A percentile compares a stretch with the other conserved stretches of the same genome.
Evolutionary conservation across 1,139 yeast genomes (phyloP).

Genomic region (Yamadazyma blattariae): DNA sequence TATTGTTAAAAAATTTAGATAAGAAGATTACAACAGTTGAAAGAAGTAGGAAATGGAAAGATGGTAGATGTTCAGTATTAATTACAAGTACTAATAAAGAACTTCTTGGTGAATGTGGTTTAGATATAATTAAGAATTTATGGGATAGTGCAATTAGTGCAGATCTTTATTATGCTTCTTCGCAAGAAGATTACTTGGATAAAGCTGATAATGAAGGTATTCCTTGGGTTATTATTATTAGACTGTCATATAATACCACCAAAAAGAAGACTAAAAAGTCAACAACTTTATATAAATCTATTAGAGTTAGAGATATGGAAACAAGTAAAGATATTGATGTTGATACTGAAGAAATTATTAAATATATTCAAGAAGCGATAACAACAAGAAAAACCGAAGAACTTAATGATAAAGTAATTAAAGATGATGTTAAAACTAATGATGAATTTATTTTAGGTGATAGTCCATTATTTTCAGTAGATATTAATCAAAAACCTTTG

Average conservation of each 20-base stretch:
- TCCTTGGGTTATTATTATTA: slow-evolving; percentile 70
- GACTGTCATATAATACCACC: slow-evolving; percentile 49
- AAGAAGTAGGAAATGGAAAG: slow-evolving; percentile 25
- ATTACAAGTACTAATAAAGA: slow-evolving; percentile 64
- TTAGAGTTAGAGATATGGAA: slow-evolving; percentile 63
- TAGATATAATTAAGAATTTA: slow-evolving; percentile 55
- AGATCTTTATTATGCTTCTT: slow-evolving; percentile 51
- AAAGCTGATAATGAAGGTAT: slow-evolving; percentile 69
- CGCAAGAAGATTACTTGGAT: slow-evolving; percentile 64
- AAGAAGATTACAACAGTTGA: slow-evolving; percentile 19
- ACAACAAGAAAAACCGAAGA: slow-evolving; percentile 18
- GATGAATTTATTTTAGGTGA: slow-evolving; percentile 17
- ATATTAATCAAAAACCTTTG: slow-evolving; percentile 56
- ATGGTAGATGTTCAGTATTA: slow-evolving; percentile 71
- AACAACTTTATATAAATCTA: slow-evolving; percentile 55
- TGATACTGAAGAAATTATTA: slow-evolving; percentile 61
- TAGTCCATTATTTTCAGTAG: slow-evolving; percentile 33
- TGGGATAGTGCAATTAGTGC: slow-evolving; percentile 76
- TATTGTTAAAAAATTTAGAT: slow-evolving; percentile 37
- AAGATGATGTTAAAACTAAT: slow-evolving; percentile 3
- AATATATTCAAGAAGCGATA: slow-evolving; percentile 47
- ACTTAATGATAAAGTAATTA: slow-evolving; percentile 3
- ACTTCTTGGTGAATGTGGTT: slow-evolving; percentile 54
- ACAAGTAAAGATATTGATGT: slow-evolving; percentile 67
- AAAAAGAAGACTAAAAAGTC: slow-evolving; percentile 33